These are phyloP conservation scores for Aaosphaeria pasadenensis DNA, from an alignment of 2,329 filamentous ascomycete genomes.

Conservation along the genomic window DNA sequence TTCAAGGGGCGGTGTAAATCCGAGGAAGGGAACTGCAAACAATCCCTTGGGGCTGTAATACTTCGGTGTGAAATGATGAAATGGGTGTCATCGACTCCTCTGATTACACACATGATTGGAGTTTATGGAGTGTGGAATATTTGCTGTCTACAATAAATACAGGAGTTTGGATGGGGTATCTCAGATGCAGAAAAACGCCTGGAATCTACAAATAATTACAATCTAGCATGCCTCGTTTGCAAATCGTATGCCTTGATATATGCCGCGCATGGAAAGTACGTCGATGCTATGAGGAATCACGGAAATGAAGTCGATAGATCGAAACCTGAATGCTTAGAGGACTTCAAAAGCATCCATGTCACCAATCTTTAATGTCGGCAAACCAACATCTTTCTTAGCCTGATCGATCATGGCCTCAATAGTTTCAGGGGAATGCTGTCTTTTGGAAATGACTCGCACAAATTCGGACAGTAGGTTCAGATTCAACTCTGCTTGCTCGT, in stretches of 20 bases:
- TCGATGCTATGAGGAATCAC: too few species aligned
- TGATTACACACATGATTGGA: too few species aligned
- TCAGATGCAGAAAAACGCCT: too few species aligned
- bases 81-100: too few species aligned
- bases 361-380: constrained; percentile 24
- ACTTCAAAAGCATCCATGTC: constrained; percentile 29
- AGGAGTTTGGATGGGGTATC: too few species aligned
- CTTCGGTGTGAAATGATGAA: too few species aligned
- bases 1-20: constrained; percentile 15
- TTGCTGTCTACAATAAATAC: too few species aligned
- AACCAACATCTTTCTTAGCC: constrained; percentile 20
- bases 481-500: constrained; percentile 20
- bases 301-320: background rate
- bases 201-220: too few species aligned
- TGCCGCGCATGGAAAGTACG: background rate
- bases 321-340: constrained; percentile 1
- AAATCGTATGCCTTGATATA: too few species aligned
- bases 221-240: too few species aligned
- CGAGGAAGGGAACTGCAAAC: constrained; percentile 33
- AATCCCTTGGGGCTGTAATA: constrained; percentile 43
- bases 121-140: too few species aligned
- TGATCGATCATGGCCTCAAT: constrained; percentile 30
- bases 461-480: constrained; percentile 32
- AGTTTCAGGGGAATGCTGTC: constrained; percentile 14
- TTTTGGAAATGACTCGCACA: constrained; percentile 24